Evolutionary conservation across 768 basidiomycete genomes (phyloP).

Genomic region (Tylopilus felleus): DNA sequence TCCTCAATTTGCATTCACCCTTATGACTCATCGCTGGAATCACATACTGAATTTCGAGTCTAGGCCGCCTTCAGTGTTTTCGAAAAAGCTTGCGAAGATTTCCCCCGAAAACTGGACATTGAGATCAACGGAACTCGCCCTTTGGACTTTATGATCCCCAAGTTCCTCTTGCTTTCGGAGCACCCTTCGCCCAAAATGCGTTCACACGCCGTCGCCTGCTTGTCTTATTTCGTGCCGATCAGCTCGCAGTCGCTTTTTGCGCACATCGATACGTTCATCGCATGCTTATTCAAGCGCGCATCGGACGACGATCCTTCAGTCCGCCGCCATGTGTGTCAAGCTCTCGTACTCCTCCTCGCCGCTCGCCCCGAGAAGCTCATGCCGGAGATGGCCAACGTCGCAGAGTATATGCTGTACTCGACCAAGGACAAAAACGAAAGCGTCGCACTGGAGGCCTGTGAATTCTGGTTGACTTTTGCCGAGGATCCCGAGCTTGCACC

Average conservation of each 20-base stretch:
- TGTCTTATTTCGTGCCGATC: constrained; percentile 90
- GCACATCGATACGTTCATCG: constrained; percentile 92
- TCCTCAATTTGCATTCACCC: background rate
- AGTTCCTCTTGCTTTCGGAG: constrained; percentile 86
- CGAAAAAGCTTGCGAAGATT: constrained; percentile 96
- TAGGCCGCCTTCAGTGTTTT: constrained; percentile 92
- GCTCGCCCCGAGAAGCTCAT: constrained; percentile 94
- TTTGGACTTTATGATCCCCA: constrained; percentile 94
- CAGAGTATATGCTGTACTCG: constrained; percentile 98
- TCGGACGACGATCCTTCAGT: constrained; percentile 93
- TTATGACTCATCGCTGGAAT: background rate
- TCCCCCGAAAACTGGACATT: constrained; percentile 91
- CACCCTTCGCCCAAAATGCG: constrained; percentile 88
- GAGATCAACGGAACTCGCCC: constrained; percentile 91
- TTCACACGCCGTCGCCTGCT: constrained; percentile 87
- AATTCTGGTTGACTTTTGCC: constrained; percentile 99
- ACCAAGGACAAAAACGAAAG: constrained; percentile 97
- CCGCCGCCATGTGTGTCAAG: constrained; percentile 93
- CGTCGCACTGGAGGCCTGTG: constrained; percentile 96
- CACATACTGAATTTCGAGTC: constrained; percentile 15
- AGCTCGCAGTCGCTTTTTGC: constrained; percentile 82
- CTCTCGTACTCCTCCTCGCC: constrained; percentile 88
- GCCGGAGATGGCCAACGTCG: constrained; percentile 93
- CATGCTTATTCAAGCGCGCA: constrained; percentile 90
- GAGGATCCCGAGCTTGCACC: constrained; percentile 87